These are phyloP conservation scores for Solanum infundibuliforme DNA, from an alignment of 257 asterid species.

Conservation along the genomic window DNA sequence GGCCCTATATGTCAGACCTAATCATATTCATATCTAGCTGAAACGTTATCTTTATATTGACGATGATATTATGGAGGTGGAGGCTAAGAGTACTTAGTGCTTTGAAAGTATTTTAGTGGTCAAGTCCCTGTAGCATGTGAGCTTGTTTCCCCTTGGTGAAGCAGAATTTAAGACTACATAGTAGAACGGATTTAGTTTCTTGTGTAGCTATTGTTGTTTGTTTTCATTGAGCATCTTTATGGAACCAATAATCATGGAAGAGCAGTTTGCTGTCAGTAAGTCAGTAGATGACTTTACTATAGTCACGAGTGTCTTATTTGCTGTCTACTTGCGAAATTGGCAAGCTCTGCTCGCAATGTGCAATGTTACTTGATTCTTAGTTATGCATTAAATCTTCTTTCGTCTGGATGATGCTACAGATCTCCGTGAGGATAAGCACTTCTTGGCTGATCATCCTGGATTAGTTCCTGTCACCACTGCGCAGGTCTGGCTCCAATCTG, in stretches of 20 bases:
- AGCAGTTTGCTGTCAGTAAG: neutral
- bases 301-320: neutral
- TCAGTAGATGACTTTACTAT: neutral
- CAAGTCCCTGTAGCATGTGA: neutral
- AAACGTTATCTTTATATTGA: neutral
- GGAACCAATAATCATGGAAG: neutral
- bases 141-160: neutral
- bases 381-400: neutral
- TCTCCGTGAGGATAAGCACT: slow-evolving; percentile 90
- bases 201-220: neutral
- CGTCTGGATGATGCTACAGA: slow-evolving; percentile 26
- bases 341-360: neutral
- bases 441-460: slow-evolving; percentile 93
- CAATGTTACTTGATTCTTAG: neutral
- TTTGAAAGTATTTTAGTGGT: neutral
- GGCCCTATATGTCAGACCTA: neutral
- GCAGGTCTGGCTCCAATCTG: slow-evolving; percentile 42
- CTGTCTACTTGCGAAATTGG: neutral
- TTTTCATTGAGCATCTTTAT: neutral
- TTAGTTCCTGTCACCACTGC: slow-evolving; percentile 66
- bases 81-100: neutral
- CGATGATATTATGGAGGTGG: neutral
- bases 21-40: neutral
- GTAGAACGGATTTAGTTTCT: neutral
- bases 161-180: neutral